Evolutionary conservation across 345 rosid genomes (phyloP), one percentile per base, ranked within the genome.

Genomic region (Turnera subulata): DNA sequence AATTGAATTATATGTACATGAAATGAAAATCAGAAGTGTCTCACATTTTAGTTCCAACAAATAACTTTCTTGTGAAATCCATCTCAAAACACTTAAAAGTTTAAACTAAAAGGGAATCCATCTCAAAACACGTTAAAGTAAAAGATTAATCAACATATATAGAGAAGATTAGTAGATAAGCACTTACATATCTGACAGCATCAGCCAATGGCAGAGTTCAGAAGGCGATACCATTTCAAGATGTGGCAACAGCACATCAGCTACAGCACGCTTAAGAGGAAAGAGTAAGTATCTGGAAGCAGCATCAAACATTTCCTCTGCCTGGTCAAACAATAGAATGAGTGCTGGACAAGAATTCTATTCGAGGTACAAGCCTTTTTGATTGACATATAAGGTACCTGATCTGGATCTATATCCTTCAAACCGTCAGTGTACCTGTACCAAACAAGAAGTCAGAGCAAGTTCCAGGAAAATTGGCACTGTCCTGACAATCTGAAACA

Each of bases 211-310:
- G 65, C 99, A 93, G 50, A 93, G 45, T 72, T 93, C 96, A 40
- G 86, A 86, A 52, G 85, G 99, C 16, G 88, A 83, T 73, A 74
- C 88, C 70, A 68, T 73, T 80, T 93, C 94, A 58, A 93, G 78
- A 57, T 79, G 84, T 13, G 85, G 99, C 66, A 89, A 64, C 64
- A 93, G 67, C 37, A 73, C 94, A 56, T 93, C 99, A 70, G 94
- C 99, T 40, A 93, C 97, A 46, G 94, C 88, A 67, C 99, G 94
- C 80, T 87, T 93, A 33, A 93, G 84, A 65, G 99, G 94, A 78
- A 93, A 87, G 56, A 93, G 63, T 45, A 93, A 73, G 72, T 93
- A 93, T 63, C 99, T 84, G 53, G 99, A 89, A 65, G 97, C 91
- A 66, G 89, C 94, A 78, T 93, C 99, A 77, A 93, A 89, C 73